Base-by-base conservation (phyloP, 345 rosid genomes). In the Sisymbrium altissimum region DNA sequence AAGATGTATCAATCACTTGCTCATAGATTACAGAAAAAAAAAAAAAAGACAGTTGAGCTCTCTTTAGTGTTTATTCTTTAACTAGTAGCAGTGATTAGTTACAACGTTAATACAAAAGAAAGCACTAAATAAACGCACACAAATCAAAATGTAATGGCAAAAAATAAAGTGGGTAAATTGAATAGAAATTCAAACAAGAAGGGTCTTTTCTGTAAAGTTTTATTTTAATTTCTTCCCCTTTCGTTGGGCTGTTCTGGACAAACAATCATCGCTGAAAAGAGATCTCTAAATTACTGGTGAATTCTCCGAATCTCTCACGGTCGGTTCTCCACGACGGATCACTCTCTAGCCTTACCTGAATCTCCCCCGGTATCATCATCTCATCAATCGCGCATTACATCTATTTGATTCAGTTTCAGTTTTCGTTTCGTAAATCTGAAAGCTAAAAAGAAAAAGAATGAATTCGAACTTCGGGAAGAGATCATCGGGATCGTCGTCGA, bases 391-490 rank as follows among this genome's bases (percentile, higher is more conserved):
- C 32, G 18, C 70, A 76, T 70, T 70, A 36, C 23, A 19, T 9
- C 29, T 35, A 9, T 44, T 68, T 50, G 46, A 9, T 58, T 61
- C 23, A 52, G 12, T 9, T 66, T 29, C 14, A 2, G 13, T 23
- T 38, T 27, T 15, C 58, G 13, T 15, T 46, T 18, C 29, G 39
- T 50, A 46, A 58, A 58, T 58, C 66, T 36, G 35, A 66, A 52
- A 62, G 62, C 8, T 33, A 1, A 33, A 33, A 6, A 17, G 49
- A 0, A 11, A 39, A 2, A 17, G 33, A 64, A 71, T 53, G 93
- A 85, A 83, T 72, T 86, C 88, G 6, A 84, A 86, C 80, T 78
- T 81, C 73, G 86, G 86, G 7, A 86, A 83, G 81, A 84, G 85
- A 50, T 82, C 91, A 62, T 80, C 88, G 1, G 86, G 89, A 9